These are phyloP conservation scores for Mycogone perniciosa DNA, from an alignment of 2,329 filamentous ascomycete species.

Conservation along the genomic window DNA sequence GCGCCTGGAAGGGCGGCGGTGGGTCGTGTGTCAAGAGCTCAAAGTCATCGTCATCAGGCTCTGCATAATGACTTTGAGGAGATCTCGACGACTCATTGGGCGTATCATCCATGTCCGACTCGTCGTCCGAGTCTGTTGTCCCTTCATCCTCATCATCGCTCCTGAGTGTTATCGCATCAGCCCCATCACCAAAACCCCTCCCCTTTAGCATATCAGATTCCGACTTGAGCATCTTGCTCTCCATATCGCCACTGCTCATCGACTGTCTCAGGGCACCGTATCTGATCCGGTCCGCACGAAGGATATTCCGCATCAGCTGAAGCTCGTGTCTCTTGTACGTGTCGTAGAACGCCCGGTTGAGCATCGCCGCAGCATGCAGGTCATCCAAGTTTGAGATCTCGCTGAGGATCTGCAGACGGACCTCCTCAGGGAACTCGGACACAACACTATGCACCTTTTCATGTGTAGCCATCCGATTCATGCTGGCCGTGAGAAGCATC, in stretches of 20 bases:
- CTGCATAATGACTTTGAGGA: background rate
- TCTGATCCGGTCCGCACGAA: conserved; percentile 24
- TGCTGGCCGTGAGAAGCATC: conserved; percentile 22
- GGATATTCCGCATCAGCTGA: conserved; percentile 30
- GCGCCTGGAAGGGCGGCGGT: conserved; percentile 8
- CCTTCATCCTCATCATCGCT: conserved; percentile 25
- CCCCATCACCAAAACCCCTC: conserved; percentile 18
- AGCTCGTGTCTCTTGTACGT: conserved; percentile 41
- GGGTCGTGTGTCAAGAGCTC: conserved; percentile 5
- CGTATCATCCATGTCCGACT: conserved; percentile 10
- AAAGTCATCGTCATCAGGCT: conserved; percentile 7
- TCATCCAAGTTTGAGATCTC: conserved; percentile 36
- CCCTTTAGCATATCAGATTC: conserved; percentile 27
- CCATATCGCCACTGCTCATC: conserved; percentile 21
- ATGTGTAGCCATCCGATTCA: conserved; percentile 27
- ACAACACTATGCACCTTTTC: conserved; percentile 28
- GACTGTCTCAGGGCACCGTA: conserved; percentile 15
- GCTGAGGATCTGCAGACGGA: conserved; percentile 36
- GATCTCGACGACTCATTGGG: conserved; percentile 2
- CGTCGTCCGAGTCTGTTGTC: conserved; percentile 20
- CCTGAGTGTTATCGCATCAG: conserved; percentile 25
- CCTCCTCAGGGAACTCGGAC: conserved; percentile 28
- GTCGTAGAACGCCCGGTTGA: conserved; percentile 37
- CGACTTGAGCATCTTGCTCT: conserved; percentile 29
- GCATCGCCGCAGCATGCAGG: conserved; percentile 36